Conservation (phyloP, 495 filamentous ascomycete species). For the Oidiodendron maius region DNA sequence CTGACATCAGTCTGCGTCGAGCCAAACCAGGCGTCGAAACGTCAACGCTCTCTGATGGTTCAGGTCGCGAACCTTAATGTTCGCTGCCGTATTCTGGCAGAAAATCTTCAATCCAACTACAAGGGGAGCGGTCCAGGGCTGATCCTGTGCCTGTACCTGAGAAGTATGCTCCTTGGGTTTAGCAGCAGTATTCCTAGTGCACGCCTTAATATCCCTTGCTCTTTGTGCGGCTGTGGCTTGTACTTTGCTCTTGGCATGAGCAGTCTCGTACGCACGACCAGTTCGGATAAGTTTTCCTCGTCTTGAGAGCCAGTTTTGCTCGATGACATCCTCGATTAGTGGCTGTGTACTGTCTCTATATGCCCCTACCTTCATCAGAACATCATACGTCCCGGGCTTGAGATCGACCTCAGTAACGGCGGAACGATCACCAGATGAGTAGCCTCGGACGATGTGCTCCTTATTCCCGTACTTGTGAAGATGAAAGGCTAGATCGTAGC, state of each 20-base stretch:
- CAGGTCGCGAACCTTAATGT: neutral
- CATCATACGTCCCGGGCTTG: conserved; percentile 72
- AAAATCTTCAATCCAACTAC: neutral
- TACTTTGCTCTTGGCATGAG: conserved; percentile 61
- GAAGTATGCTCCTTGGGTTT: neutral
- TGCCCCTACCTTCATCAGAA: conserved; percentile 75
- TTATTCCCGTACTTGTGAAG: conserved; percentile 72
- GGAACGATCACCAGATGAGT: conserved; percentile 60
- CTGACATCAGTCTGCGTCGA: no score
- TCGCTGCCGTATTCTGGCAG: neutral
- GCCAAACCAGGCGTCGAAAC: no score
- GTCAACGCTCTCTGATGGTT: no score
- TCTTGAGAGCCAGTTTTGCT: conserved; percentile 49
- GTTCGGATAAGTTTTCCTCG: conserved; percentile 79
- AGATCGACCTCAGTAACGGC: conserved; percentile 77
- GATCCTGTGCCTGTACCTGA: no score
- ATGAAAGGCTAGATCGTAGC: conserved; percentile 72
- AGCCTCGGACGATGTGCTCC: conserved; percentile 68
- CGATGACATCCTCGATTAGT: conserved; percentile 62
- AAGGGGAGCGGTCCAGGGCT: neutral
- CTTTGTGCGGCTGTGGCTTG: neutral
- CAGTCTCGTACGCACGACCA: conserved; percentile 75
- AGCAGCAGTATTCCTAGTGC: neutral
- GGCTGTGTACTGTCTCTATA: conserved; percentile 41
- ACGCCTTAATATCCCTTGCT: neutral